Evolutionary conservation across 768 basidiomycete species (phyloP).

Genomic region (Psilocybe azurescens): DNA sequence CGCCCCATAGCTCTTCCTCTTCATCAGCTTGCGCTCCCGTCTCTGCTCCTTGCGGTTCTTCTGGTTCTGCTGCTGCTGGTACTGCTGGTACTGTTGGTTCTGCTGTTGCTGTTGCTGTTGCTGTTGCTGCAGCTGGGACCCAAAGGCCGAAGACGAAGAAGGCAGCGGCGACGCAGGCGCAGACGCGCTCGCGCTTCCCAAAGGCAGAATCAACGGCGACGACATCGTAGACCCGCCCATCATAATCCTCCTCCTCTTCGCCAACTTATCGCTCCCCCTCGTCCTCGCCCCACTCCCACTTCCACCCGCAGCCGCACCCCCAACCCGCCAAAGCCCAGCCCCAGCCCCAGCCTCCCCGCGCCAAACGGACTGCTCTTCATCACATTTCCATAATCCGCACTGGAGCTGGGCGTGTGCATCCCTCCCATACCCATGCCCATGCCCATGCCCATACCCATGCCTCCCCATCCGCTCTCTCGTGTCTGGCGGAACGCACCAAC

Average conservation of each 20-base stretch:
- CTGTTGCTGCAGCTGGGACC: conserved; percentile 12
- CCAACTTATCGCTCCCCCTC: conserved; percentile 29
- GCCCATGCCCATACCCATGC: not conserved
- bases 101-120: conserved; percentile 33
- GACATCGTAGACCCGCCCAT: conserved; percentile 31
- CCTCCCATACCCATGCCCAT: conserved; percentile 1
- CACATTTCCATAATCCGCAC: conserved; percentile 50
- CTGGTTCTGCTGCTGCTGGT: conserved; percentile 48
- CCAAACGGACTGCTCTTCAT: conserved; percentile 62
- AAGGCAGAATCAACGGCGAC: conserved; percentile 41
- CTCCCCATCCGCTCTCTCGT: conserved; percentile 38
- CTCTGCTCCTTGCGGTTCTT: conserved; percentile 70
- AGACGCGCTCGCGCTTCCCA: conserved; percentile 55
- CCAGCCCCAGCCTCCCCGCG: conserved; percentile 27
- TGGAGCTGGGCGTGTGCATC: conserved; percentile 30
- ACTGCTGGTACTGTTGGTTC: conserved; percentile 22
- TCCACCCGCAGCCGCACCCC: not conserved
- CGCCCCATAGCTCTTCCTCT: conserved; percentile 46
- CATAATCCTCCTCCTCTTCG: conserved; percentile 32
- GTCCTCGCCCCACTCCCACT: conserved; percentile 13
- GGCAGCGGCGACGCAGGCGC: conserved; percentile 61
- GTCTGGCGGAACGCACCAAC: conserved; percentile 76
- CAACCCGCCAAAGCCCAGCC: not conserved
- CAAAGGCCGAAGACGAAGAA: conserved; percentile 10
- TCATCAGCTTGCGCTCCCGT: conserved; percentile 72